phyloP scores from a whole-genome alignment of 2,329 filamentous ascomycete species.

The Colletotrichum kahawae region DNA sequence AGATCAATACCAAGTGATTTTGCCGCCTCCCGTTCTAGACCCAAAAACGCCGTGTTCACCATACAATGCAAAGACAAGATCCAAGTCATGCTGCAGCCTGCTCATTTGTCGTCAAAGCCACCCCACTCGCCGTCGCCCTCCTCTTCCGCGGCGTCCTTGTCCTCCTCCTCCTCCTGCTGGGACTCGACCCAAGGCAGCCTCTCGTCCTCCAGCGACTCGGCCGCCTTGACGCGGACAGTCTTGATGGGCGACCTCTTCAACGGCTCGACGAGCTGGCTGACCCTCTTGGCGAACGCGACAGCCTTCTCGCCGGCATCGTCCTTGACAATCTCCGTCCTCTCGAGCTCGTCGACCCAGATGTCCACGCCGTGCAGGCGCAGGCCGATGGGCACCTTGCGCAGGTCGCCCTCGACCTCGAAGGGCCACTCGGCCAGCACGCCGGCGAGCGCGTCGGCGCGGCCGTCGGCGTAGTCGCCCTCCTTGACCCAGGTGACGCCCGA shows the following conservation, averaged over 20 bases:
- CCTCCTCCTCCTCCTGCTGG: slow-evolving; percentile 29
- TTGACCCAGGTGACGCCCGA: slow-evolving; percentile 65
- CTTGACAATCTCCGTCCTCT: slow-evolving; percentile 65
- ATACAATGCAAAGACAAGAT: slow-evolving; percentile 12
- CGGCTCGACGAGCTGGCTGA: slow-evolving; percentile 61
- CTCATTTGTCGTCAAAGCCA: slow-evolving; percentile 20
- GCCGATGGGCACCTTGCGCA: slow-evolving; percentile 75
- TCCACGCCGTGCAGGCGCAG: slow-evolving; percentile 87
- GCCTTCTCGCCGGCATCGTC: slow-evolving; percentile 40
- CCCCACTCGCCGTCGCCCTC: slow-evolving; percentile 37
- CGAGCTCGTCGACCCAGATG: slow-evolving; percentile 89
- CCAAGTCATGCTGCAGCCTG: not conserved
- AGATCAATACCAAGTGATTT: not conserved
- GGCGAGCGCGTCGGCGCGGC: slow-evolving; percentile 39
- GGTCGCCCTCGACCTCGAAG: slow-evolving; percentile 42
- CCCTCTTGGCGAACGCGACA: slow-evolving; percentile 53
- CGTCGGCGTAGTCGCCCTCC: slow-evolving; percentile 26
- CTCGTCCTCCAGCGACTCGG: slow-evolving; percentile 75
- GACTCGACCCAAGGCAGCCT: slow-evolving; percentile 69
- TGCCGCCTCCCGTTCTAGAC: not conserved
- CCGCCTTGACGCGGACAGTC: slow-evolving; percentile 71
- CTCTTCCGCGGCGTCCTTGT: slow-evolving; percentile 35
- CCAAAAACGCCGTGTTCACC: slow-evolving; percentile 18
- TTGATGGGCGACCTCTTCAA: slow-evolving; percentile 69
- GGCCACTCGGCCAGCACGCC: slow-evolving; percentile 44